phyloP scores from a whole-genome alignment of 768 basidiomycete genomes.

The Mycena haematopus region DNA sequence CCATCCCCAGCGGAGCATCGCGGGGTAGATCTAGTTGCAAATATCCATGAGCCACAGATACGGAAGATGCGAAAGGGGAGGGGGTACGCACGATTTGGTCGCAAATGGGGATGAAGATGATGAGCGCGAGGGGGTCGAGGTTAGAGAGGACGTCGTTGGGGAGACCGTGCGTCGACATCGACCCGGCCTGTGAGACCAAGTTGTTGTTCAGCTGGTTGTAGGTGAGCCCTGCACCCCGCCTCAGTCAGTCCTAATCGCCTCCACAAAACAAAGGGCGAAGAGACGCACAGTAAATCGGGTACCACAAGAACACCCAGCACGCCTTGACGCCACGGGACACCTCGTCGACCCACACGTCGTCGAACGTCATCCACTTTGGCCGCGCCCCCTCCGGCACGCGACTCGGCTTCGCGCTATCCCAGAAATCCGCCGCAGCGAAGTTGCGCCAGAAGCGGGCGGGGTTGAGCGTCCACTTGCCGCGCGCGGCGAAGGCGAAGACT shows the following conservation, averaged over 20 bases:
- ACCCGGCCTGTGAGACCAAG: constrained; percentile 78
- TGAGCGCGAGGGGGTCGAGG: constrained; percentile 76
- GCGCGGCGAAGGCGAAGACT: constrained; percentile 49
- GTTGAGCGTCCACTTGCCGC: constrained; percentile 61
- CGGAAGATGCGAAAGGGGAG: background rate
- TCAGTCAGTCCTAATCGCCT: no score
- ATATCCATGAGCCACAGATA: no score
- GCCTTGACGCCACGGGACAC: constrained; percentile 76
- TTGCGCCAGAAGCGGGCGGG: constrained; percentile 53
- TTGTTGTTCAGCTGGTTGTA: constrained; percentile 85
- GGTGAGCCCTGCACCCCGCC: constrained; percentile 59
- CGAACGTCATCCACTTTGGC: constrained; percentile 78
- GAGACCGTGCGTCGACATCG: constrained; percentile 51
- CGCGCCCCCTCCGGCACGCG: constrained; percentile 31
- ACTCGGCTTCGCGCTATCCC: constrained; percentile 77
- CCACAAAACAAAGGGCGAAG: constrained; percentile 42
- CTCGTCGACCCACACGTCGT: constrained; percentile 83
- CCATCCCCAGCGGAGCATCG: constrained; percentile 41
- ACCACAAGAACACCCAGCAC: constrained; percentile 65
- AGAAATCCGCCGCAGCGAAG: constrained; percentile 66
- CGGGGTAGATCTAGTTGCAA: constrained; percentile 50
- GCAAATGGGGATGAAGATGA: constrained; percentile 70
- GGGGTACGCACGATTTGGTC: constrained; percentile 49
- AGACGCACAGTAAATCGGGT: constrained; percentile 60
- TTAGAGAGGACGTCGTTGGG: constrained; percentile 79